A percentile compares a stretch with the other conserved stretches of the same genome.
Evolutionary conservation across 2,329 filamentous ascomycete species (phyloP).

Genomic region (Diaporthe vexans): DNA sequence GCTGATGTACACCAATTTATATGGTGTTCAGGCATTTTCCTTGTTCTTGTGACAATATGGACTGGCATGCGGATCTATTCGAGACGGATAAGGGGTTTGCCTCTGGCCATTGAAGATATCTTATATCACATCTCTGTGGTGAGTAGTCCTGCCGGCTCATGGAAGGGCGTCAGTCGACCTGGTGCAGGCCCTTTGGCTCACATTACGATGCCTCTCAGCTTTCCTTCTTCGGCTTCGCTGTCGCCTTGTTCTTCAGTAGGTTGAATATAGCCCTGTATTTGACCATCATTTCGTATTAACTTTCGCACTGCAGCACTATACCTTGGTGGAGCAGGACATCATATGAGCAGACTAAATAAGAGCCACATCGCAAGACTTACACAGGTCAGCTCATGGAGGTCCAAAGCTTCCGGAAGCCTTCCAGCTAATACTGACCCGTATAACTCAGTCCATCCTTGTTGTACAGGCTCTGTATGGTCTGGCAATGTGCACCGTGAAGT

Average conservation of each 20-base stretch:
- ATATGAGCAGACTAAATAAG: slow-evolving; percentile 30
- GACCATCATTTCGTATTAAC: not conserved
- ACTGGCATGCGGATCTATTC: slow-evolving; percentile 35
- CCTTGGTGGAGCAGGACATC: slow-evolving; percentile 33
- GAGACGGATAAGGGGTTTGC: slow-evolving; percentile 25
- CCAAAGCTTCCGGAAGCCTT: not conserved
- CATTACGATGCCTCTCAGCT: not conserved
- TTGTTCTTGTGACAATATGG: slow-evolving; percentile 33
- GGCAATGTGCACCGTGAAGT: slow-evolving; percentile 38
- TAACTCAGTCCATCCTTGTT: slow-evolving; percentile 33
- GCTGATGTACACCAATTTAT: slow-evolving; percentile 23
- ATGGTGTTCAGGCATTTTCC: slow-evolving; percentile 32
- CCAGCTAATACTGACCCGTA: not conserved
- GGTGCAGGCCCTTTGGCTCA: not conserved
- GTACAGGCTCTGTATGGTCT: slow-evolving; percentile 31
- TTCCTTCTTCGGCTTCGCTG: slow-evolving; percentile 33
- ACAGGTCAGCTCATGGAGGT: slow-evolving; percentile 21
- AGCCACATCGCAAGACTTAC: slow-evolving; percentile 36
- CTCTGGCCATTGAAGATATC: slow-evolving; percentile 28
- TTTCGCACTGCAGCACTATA: not conserved
- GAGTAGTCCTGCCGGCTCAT: not conserved
- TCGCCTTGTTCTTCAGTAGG: slow-evolving; percentile 28
- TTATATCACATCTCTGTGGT: slow-evolving; percentile 30
- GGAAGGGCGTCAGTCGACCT: not conserved
- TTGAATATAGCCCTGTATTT: not conserved